Evolutionary conservation across 169 alveolate species (phyloP).

Genomic region (Perkinsus olseni): DNA sequence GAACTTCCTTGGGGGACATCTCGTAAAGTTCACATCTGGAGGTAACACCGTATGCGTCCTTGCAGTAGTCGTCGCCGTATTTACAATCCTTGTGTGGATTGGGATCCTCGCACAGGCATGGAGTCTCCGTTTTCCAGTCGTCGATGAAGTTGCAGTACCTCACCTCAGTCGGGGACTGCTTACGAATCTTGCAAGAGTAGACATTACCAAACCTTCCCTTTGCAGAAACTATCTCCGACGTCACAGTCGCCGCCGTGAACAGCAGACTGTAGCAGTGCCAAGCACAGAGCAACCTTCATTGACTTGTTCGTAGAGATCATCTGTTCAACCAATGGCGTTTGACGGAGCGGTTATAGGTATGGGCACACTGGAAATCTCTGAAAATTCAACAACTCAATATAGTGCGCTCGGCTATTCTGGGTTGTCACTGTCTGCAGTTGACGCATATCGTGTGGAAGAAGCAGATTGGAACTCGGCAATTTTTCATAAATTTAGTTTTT

Average conservation of each 20-base stretch:
- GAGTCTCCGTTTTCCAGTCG: not conserved
- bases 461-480: too few relatives aligned
- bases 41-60: not conserved
- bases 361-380: too few relatives aligned
- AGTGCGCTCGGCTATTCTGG: too few relatives aligned
- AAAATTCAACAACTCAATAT: too few relatives aligned
- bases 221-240: not conserved
- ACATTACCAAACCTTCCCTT: not conserved
- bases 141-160: not conserved
- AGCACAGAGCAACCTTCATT: too few relatives aligned
- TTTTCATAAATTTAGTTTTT: too few relatives aligned
- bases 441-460: too few relatives aligned
- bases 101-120: not conserved
- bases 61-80: not conserved
- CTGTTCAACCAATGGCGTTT: too few relatives aligned
- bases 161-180: not conserved
- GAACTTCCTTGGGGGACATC: not conserved
- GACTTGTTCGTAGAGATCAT: too few relatives aligned
- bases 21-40: not conserved
- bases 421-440: too few relatives aligned
- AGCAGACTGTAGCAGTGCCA: not conserved
- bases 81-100: not conserved
- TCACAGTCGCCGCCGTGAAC: not conserved
- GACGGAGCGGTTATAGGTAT: too few relatives aligned
- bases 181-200: not conserved